Evolutionary conservation across 805 yeast genomes (phyloP).

Genomic region (Kuraishia cidri): DNA sequence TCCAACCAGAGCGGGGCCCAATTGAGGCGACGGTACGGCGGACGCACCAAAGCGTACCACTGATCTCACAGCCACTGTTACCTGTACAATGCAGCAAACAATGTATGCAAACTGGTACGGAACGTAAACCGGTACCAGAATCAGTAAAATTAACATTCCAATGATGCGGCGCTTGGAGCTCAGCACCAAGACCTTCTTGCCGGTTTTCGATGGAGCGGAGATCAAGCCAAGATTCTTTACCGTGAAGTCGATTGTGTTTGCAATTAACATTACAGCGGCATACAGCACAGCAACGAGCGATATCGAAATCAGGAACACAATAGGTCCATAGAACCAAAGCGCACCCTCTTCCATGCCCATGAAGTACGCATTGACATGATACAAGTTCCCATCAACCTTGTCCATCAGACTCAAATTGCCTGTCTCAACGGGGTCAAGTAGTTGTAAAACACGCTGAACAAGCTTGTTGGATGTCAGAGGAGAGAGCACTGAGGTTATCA

Average conservation of each 20-base stretch:
- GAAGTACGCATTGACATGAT: constrained; percentile 45
- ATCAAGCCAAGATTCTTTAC: too few relatives aligned
- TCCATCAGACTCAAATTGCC: constrained; percentile 35
- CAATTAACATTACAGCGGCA: constrained; percentile 11
- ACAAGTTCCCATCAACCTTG: constrained; percentile 23
- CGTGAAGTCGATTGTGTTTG: too few relatives aligned
- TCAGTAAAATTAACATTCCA: constrained; percentile 27
- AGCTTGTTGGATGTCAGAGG: constrained; percentile 22
- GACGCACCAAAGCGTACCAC: background rate
- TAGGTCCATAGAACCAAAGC: constrained; percentile 50
- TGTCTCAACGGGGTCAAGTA: constrained; percentile 45
- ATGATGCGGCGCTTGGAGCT: constrained; percentile 17
- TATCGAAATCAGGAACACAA: constrained; percentile 38
- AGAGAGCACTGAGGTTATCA: constrained; percentile 25
- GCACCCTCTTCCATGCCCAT: constrained; percentile 56
- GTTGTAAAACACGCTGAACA: constrained; percentile 28
- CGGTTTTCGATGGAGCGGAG: too few relatives aligned
- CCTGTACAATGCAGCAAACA: constrained; percentile 51
- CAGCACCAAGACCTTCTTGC: too few relatives aligned
- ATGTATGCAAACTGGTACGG: constrained; percentile 79
- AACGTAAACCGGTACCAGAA: constrained; percentile 48
- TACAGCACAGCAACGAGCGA: constrained; percentile 30
- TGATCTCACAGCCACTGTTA: constrained; percentile 30
- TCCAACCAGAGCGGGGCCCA: background rate
- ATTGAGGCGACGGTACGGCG: background rate